Percentiles rank a stretch among this genome's conserved stretches.
phyloP scores from a whole-genome alignment of 2,329 filamentous ascomycete species.

The Ambrosiella cleistominuta region DNA sequence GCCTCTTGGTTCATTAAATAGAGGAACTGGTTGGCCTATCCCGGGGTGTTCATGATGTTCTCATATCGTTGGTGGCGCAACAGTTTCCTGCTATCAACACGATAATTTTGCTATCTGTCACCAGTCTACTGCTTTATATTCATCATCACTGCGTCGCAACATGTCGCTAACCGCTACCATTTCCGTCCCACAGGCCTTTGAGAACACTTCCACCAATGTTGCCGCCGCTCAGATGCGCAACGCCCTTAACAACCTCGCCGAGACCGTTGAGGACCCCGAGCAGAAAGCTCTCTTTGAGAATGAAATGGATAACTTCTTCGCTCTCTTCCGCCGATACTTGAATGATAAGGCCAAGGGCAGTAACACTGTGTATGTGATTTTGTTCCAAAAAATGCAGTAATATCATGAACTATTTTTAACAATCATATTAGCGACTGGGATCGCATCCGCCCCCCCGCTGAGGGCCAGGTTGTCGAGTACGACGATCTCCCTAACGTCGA shows the following conservation, averaged over 20 bases:
- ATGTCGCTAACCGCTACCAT: slow-evolving; percentile 19
- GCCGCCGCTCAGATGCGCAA: slow-evolving; percentile 99
- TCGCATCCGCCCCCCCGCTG: slow-evolving; percentile 82
- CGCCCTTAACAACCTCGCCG: slow-evolving; percentile 77
- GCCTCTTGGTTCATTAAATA: not conserved
- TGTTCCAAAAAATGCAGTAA: not conserved
- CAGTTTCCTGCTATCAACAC: no score
- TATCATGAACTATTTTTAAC: not conserved
- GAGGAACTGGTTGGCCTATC: no score
- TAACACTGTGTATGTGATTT: slow-evolving; percentile 52
- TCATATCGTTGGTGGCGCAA: not conserved
- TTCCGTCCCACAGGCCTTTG: slow-evolving; percentile 57
- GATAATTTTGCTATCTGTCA: not conserved
- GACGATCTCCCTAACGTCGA: slow-evolving; percentile 75
- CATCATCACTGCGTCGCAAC: not conserved
- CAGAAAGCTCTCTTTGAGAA: slow-evolving; percentile 94
- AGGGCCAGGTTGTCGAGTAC: slow-evolving; percentile 90
- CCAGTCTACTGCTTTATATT: not conserved
- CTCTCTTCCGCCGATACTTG: slow-evolving; percentile 91
- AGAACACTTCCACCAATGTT: slow-evolving; percentile 97
- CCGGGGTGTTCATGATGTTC: not conserved
- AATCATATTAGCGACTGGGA: slow-evolving; percentile 61
- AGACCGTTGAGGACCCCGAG: slow-evolving; percentile 68
- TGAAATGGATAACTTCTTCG: slow-evolving; percentile 99
- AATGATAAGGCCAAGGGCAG: slow-evolving; percentile 94